Evolutionary conservation across 495 filamentous ascomycete species (phyloP), one percentile per base, ranked within the genome.

Genomic region (Aspergillus incahuasiensis): DNA sequence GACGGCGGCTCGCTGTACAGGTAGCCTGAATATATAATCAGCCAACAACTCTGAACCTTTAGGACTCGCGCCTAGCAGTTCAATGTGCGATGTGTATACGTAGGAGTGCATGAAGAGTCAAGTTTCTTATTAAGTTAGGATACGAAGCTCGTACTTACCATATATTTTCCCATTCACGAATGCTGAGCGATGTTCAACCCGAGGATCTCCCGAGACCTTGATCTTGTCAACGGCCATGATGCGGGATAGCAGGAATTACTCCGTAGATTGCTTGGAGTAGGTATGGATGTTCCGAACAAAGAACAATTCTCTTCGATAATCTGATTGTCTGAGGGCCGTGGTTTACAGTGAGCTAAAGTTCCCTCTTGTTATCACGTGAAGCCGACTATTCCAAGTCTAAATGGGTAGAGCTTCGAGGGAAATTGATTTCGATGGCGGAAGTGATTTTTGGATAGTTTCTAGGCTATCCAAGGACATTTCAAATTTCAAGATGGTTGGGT

Each of bases 91-190:
- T n/a, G n/a, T n/a, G n/a, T n/a, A n/a, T n/a, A n/a, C n/a, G n/a
- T n/a, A n/a, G n/a, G n/a, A n/a, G n/a, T n/a, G n/a, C n/a, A n/a
- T n/a, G n/a, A n/a, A n/a, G n/a, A n/a, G n/a, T n/a, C n/a, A n/a
- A n/a, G n/a, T n/a, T n/a, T 35, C 9, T 12, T 11, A 35, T 7
- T 35, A 18, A 18, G 11, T 3, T 6, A 21, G 9, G 34, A 21
- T 41, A 22, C 7, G 12, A 30, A 7, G 25, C 30, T 51, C 77
- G 54, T 61, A n/a, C n/a, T n/a, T n/a, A 81, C 78, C 76, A 67
- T 90, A 91, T 13, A 75, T 85, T 39, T 79, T 77, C 48, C 83
- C 84, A 62, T 84, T 84, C 49, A 90, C 70, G 8, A 71, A 74
- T 40, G 79, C 73, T 38, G 78, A 81, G 57, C 83, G 80, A 65